phyloP scores from a whole-genome alignment of 2,329 filamentous ascomycete genomes.

The Ophiostoma sp. region DNA sequence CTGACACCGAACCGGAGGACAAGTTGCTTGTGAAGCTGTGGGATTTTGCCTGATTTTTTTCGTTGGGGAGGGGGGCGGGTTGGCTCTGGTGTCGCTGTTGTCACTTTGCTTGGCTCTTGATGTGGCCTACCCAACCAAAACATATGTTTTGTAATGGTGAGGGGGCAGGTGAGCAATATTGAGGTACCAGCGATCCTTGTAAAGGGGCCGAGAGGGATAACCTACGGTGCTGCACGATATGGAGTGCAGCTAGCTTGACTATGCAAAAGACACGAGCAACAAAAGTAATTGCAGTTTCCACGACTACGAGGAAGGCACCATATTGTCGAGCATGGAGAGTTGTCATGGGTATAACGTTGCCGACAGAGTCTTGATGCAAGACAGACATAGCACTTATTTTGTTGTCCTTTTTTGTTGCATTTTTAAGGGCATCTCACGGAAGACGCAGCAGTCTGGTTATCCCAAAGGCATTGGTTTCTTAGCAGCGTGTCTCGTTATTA shows the following conservation, averaged over 20 bases:
- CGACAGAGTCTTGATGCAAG: not conserved
- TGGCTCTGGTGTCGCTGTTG: not conserved
- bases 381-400: not conserved
- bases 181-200: not conserved
- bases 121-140: not conserved
- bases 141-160: not conserved
- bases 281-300: too few species aligned
- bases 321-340: not conserved
- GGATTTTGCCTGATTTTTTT: slow-evolving; percentile 44
- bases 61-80: too few species aligned
- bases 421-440: not conserved
- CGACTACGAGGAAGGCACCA: not conserved
- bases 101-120: not conserved
- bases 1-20: slow-evolving; percentile 45
- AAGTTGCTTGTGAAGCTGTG: slow-evolving; percentile 56
- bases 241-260: too few species aligned
- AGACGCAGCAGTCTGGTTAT: not conserved
- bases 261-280: too few species aligned
- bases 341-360: not conserved
- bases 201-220: too few species aligned
- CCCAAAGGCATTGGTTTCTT: not conserved
- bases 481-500: not conserved
- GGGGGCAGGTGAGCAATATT: too few species aligned
- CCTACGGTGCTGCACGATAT: too few species aligned
- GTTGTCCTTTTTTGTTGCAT: not conserved